A percentile compares a stretch with the other conserved stretches of the same genome.
phyloP scores from a whole-genome alignment of 768 basidiomycete genomes.

The Lyophyllum semitale region DNA sequence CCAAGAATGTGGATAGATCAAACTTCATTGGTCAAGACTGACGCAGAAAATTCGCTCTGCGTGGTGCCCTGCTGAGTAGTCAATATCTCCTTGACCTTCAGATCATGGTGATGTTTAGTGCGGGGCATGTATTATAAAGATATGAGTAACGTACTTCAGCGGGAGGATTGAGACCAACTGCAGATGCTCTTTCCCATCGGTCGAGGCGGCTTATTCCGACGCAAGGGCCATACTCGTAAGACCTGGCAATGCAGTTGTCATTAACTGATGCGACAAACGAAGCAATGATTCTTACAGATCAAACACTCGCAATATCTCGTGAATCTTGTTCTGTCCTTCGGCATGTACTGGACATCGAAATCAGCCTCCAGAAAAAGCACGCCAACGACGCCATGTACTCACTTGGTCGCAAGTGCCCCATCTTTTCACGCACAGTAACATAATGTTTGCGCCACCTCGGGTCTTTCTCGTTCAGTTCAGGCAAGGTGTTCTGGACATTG shows the following conservation, averaged over 20 bases:
- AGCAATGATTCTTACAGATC: constrained; percentile 54
- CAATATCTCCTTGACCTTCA: constrained; percentile 80
- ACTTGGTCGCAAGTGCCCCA: constrained; percentile 64
- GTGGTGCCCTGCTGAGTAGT: constrained; percentile 64
- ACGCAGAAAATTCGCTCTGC: constrained; percentile 54
- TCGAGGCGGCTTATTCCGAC: constrained; percentile 79
- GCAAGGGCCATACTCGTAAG: constrained; percentile 81
- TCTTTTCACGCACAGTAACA: constrained; percentile 47
- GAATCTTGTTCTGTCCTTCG: constrained; percentile 59
- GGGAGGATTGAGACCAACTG: constrained; percentile 80
- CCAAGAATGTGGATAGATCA: constrained; percentile 18
- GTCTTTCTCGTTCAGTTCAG: constrained; percentile 50
- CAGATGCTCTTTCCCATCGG: constrained; percentile 84
- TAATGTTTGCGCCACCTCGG: constrained; percentile 54
- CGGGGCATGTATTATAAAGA: neutral
- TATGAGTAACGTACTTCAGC: constrained; percentile 52
- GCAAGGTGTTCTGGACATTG: constrained; percentile 15
- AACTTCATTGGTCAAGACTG: constrained; percentile 58
- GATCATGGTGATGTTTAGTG: neutral
- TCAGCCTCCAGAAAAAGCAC: constrained; percentile 2
- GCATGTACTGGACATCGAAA: constrained; percentile 57
- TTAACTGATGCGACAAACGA: neutral
- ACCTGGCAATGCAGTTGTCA: constrained; percentile 38
- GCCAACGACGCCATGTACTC: constrained; percentile 30
- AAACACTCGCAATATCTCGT: constrained; percentile 78